phyloP scores from a whole-genome alignment of 306 rosid species.

The Myrica gale region DNA sequence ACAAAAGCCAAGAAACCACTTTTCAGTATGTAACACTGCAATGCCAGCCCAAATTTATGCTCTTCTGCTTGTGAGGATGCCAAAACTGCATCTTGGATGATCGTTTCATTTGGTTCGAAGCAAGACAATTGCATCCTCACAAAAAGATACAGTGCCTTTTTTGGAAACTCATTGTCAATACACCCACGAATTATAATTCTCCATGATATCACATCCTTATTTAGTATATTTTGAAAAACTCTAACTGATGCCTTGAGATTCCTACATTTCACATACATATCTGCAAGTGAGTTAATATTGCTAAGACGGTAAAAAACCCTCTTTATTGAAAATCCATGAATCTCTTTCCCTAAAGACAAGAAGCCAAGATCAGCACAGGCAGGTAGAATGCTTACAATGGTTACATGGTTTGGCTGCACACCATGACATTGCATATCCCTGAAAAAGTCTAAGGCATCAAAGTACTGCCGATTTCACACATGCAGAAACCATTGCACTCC shows the following conservation, averaged over 20 bases:
- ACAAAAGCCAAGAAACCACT: conserved; percentile 23
- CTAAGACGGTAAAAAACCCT: conserved; percentile 2
- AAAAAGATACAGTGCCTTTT: conserved; percentile 16
- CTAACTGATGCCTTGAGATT: conserved; percentile 20
- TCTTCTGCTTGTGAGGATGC: conserved; percentile 20
- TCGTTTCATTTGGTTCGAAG: conserved; percentile 9
- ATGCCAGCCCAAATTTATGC: conserved; percentile 13
- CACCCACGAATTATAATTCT: conserved; percentile 23
- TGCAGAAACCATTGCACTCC: conserved; percentile 25
- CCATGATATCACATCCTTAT: conserved; percentile 26
- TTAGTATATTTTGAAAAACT: conserved; percentile 7
- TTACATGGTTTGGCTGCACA: conserved; percentile 24
- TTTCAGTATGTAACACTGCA: conserved; percentile 20
- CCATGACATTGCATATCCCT: conserved; percentile 30
- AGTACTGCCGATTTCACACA: conserved; percentile 18
- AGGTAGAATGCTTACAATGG: conserved; percentile 26
- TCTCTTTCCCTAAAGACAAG: conserved; percentile 22
- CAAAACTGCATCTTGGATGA: conserved; percentile 6
- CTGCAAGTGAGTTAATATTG: conserved; percentile 19
- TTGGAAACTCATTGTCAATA: conserved; percentile 20
- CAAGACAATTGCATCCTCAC: conserved; percentile 7
- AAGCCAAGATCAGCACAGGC: conserved; percentile 28
- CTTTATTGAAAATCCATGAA: conserved; percentile 27
- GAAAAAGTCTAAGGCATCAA: conserved; percentile 16
- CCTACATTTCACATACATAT: conserved; percentile 28